Evolutionary conservation across 2,329 filamentous ascomycete genomes (phyloP), one percentile per base, ranked within the genome.

Genomic region (Phialocephala sp.): DNA sequence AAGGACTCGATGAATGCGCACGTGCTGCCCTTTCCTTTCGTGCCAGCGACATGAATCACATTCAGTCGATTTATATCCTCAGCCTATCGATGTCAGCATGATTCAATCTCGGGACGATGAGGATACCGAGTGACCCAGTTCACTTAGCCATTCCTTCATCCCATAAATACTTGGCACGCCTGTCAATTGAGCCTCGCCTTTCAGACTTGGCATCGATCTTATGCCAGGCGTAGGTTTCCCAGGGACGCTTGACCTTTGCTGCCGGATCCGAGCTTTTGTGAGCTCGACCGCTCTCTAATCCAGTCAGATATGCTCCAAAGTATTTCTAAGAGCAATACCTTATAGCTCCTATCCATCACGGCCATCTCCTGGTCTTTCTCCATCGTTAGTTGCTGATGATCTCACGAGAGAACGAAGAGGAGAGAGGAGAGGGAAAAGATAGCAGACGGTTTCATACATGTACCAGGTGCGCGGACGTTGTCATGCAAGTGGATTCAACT

Each of bases 101-200:
- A 59, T 47, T 20, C 8, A 22, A 36, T 32, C n/a, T 50, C 22
- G 41, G 36, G 43, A 6, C n/a, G 36, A 32, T 20, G 47, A 52
- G 45, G 8, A n/a, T 54, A 81, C 79, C 79, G 91, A 82, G 77
- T 97, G 93, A 70, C 93, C 92, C 74, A 94, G 87, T 71, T 90
- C 89, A 63, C 83, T 81, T 75, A 92, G 86, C 85, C 92, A 97
- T 67, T 88, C 85, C 68, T 87, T 84, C 88, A 95, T 97, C 78
- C 96, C 91, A 2, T 87, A 87, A 54, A 95, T 87, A 24, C 65
- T 67, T 5, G 65, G 62, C 22, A 55, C 52, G n/a, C 65, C 65
- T 18, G 55, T 63, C 37, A 62, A 20, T 41, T 62, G 37, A 18
- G 60, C 41, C 50, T 43, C 37, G 27, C 60, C 60, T 15, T 43